Percentiles rank a stretch among this genome's conserved stretches.
Evolutionary conservation across 768 basidiomycete genomes (phyloP).

Genomic region (Rhodotorula taiwanensis): DNA sequence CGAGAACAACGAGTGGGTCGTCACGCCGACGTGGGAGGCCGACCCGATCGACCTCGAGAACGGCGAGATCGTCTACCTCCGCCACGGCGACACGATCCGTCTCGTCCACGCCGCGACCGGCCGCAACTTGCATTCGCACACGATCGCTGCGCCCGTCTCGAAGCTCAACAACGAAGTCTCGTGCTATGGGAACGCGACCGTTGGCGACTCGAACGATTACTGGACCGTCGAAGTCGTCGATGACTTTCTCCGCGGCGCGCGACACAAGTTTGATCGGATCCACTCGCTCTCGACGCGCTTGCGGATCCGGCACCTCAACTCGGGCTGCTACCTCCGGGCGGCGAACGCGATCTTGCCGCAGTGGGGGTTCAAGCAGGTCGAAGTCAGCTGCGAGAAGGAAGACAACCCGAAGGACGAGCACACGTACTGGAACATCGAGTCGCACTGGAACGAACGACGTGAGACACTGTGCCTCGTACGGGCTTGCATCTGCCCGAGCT

Average conservation of each 20-base stretch:
- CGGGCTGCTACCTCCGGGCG: slow-evolving; percentile 84
- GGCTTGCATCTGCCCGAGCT: too few relatives aligned
- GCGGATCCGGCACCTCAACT: slow-evolving; percentile 66
- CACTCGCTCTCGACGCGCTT: slow-evolving; percentile 86
- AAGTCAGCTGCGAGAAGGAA: slow-evolving; percentile 87
- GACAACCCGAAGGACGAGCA: slow-evolving; percentile 71
- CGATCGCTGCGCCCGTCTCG: slow-evolving; percentile 74
- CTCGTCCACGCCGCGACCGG: slow-evolving; percentile 74
- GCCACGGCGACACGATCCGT: slow-evolving; percentile 69
- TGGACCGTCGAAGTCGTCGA: slow-evolving; percentile 93
- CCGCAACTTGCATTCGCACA: slow-evolving; percentile 88
- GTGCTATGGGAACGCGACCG: slow-evolving; percentile 80
- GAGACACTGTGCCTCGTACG: slow-evolving; percentile 45
- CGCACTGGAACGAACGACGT: slow-evolving; percentile 93
- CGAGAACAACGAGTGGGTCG: slow-evolving; percentile 83
- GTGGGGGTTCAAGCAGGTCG: slow-evolving; percentile 99
- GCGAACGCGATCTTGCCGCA: slow-evolving; percentile 83
- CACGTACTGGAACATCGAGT: slow-evolving; percentile 98
- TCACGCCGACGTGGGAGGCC: slow-evolving; percentile 76
- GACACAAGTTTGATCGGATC: slow-evolving; percentile 58
- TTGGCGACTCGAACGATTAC: slow-evolving; percentile 82
- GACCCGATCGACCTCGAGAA: slow-evolving; percentile 57
- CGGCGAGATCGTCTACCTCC: slow-evolving; percentile 60
- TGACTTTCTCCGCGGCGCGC: slow-evolving; percentile 60
- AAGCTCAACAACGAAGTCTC: slow-evolving; percentile 88